Evolutionary conservation across 2,329 filamentous ascomycete genomes (phyloP).

Genomic region (Escovopsis sp.): DNA sequence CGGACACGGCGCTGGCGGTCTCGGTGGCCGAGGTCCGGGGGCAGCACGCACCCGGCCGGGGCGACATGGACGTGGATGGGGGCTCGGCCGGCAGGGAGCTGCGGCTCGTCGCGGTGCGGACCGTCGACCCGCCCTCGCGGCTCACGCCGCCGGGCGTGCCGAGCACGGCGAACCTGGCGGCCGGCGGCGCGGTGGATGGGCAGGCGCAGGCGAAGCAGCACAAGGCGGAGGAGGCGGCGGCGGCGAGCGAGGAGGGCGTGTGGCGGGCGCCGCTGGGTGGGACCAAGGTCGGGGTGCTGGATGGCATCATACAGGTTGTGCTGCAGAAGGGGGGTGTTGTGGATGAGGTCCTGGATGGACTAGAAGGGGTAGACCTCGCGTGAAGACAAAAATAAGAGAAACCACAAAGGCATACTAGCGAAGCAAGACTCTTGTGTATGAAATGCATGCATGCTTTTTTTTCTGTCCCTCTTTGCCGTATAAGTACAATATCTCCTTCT

Average conservation of each 20-base stretch:
- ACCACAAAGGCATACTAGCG: slow-evolving; percentile 1
- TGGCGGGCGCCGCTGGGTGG: slow-evolving; percentile 81
- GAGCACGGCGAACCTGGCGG: slow-evolving; percentile 45
- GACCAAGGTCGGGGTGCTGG: slow-evolving; percentile 58
- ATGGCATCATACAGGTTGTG: slow-evolving; percentile 61
- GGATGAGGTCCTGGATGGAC: slow-evolving; percentile 69
- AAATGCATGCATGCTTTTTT: slow-evolving; percentile 7
- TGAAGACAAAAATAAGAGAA: slow-evolving; percentile 17
- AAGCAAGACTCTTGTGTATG: not conserved
- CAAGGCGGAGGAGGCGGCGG: slow-evolving; percentile 37
- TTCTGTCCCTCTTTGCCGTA: no score
- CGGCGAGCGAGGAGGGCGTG: slow-evolving; percentile 47
- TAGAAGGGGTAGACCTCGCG: slow-evolving; percentile 60
- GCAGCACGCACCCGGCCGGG: slow-evolving; percentile 9
- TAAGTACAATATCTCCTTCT: no score
- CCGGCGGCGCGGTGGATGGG: slow-evolving; percentile 22
- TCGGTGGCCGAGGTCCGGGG: slow-evolving; percentile 46
- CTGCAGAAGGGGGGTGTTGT: slow-evolving; percentile 66
- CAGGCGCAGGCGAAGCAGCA: slow-evolving; percentile 23
- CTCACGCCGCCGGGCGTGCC: slow-evolving; percentile 58
- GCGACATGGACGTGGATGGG: slow-evolving; percentile 26
- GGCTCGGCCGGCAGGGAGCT: slow-evolving; percentile 26
- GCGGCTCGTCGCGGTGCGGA: slow-evolving; percentile 53
- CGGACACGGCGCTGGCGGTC: slow-evolving; percentile 75
- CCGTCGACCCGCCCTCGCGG: slow-evolving; percentile 59